Percentiles rank a stretch among this genome's conserved stretches.
phyloP scores from a whole-genome alignment of 2,329 filamentous ascomycete genomes.

The Penicillium janthinellum region DNA sequence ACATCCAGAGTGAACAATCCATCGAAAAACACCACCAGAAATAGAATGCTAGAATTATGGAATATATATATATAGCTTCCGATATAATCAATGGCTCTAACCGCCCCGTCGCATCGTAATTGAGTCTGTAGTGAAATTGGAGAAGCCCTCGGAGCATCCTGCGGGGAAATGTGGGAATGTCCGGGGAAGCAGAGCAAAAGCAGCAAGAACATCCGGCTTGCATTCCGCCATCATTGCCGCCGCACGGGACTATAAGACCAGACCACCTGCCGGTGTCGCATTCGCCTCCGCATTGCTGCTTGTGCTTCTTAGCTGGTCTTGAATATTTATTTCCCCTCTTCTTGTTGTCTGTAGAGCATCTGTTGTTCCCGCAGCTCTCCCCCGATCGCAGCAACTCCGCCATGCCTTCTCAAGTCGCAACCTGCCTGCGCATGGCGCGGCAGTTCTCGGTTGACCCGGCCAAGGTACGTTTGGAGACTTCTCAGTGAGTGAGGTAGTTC shows the following conservation, averaged over 20 bases:
- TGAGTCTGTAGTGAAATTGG: neutral
- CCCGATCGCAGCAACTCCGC: slow-evolving; percentile 4
- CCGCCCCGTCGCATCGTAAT: neutral
- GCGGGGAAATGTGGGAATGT: slow-evolving; percentile 11
- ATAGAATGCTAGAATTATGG: neutral
- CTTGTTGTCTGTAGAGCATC: neutral
- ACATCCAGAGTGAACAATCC: neutral
- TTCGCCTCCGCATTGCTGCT: slow-evolving; percentile 3
- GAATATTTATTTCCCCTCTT: neutral
- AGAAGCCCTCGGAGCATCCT: neutral
- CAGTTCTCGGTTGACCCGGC: slow-evolving; percentile 39
- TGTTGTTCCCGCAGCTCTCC: neutral
- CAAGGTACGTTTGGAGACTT: slow-evolving; percentile 31
- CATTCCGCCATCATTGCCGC: slow-evolving; percentile 16
- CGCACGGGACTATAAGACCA: slow-evolving; percentile 9
- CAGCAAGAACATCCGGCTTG: slow-evolving; percentile 14
- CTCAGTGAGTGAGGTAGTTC: no score
- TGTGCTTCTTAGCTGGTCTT: neutral
- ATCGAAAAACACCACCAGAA: neutral
- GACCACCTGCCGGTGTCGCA: slow-evolving; percentile 3
- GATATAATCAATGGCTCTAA: neutral
- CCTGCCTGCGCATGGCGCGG: slow-evolving; percentile 42
- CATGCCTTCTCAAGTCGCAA: slow-evolving; percentile 43
- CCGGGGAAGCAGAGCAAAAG: neutral
- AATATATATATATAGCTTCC: neutral